These are phyloP conservation scores for Anacardium occidentale DNA, from an alignment of 345 rosid genomes.

Conservation along the genomic window DNA sequence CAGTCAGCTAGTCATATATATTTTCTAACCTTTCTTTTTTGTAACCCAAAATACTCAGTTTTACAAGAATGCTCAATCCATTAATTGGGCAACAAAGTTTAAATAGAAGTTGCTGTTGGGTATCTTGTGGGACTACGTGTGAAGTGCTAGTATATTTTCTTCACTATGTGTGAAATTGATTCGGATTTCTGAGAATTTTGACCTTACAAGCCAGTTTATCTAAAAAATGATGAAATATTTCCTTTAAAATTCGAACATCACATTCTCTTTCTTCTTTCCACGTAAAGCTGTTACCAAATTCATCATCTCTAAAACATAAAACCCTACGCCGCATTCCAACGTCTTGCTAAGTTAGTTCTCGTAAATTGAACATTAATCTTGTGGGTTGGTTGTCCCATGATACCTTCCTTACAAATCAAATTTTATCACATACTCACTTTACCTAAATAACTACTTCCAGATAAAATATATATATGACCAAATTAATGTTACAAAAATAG, in stretches of 20 bases:
- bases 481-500: too few relatives aligned
- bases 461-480: constrained; percentile 7
- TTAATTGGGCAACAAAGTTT: too few relatives aligned
- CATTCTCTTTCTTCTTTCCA: neutral
- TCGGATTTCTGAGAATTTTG: constrained; percentile 15
- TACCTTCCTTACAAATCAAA: constrained; percentile 16
- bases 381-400: constrained; percentile 24
- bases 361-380: constrained; percentile 15
- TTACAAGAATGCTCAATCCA: too few relatives aligned
- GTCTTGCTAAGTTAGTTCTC: neutral
- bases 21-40: too few relatives aligned
- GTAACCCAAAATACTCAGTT: neutral
- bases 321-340: too few relatives aligned
- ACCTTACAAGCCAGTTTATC: constrained; percentile 13
- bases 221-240: neutral
- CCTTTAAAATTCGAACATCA: neutral
- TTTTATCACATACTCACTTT: constrained; percentile 41
- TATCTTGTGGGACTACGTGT: neutral
- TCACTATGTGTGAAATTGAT: neutral
- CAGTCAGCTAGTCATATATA: neutral
- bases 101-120: too few relatives aligned
- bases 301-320: neutral
- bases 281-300: neutral
- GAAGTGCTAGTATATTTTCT: neutral
- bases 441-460: constrained; percentile 13